phyloP scores from a whole-genome alignment of 2,329 filamentous ascomycete species.

The Penicillium sclerotigenum region DNA sequence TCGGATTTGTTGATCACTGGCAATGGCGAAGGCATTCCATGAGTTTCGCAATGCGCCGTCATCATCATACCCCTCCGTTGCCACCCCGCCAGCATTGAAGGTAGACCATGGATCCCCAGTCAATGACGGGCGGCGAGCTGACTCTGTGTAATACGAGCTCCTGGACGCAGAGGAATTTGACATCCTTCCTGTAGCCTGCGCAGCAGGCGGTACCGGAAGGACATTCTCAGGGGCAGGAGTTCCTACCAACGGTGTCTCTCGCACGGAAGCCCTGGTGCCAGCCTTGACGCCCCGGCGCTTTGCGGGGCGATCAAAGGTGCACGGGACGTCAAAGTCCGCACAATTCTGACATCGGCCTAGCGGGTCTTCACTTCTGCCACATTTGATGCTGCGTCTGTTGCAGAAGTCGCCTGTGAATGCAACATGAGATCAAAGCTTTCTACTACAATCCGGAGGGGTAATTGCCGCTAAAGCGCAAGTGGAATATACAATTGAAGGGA shows the following conservation, averaged over 20 bases:
- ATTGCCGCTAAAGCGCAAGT: constrained; percentile 9
- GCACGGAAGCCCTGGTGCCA: constrained; percentile 10
- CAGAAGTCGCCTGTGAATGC: constrained; percentile 46
- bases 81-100: constrained; percentile 17
- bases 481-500: constrained; percentile 10
- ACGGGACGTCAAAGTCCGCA: constrained; percentile 49
- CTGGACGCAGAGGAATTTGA: constrained; percentile 18
- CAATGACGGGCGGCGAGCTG: constrained; percentile 10
- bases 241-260: constrained; percentile 9
- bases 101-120: constrained; percentile 21
- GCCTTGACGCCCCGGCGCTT: constrained; percentile 39
- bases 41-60: constrained; percentile 29
- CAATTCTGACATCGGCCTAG: constrained; percentile 50
- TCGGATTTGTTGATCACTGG: constrained; percentile 40
- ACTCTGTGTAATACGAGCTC: constrained; percentile 16
- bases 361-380: constrained; percentile 36
- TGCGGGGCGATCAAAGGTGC: constrained; percentile 48
- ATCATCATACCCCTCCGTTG: constrained; percentile 20
- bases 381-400: constrained; percentile 49
- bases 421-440: constrained; percentile 7
- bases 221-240: constrained; percentile 1
- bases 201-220: background rate
- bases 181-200: constrained; percentile 8
- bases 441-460: background rate
- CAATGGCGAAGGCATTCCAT: constrained; percentile 44